Percentiles rank a stretch among this genome's conserved stretches.
These are phyloP conservation scores for Parathielavia appendiculata DNA, from an alignment of 495 filamentous ascomycete species.

Conservation along the genomic window DNA sequence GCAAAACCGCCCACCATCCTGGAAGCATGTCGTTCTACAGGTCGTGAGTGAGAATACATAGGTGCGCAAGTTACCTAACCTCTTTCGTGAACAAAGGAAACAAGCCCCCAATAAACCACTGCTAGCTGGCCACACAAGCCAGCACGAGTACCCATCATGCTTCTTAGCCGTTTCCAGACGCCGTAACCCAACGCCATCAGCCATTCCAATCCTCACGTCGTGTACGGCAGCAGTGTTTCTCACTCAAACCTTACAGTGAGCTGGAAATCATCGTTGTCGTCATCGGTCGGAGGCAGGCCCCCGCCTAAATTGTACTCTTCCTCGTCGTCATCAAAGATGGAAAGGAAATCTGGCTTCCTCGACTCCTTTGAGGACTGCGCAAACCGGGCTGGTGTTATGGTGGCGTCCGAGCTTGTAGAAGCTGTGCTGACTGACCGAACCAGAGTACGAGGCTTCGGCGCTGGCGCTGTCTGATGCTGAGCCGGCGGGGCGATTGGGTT, in stretches of 20 bases:
- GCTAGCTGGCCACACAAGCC: background rate
- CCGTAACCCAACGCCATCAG: background rate
- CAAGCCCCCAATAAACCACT: background rate
- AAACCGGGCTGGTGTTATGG: conserved; percentile 47
- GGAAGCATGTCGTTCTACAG: too few relatives aligned
- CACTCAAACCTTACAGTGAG: conserved; percentile 36
- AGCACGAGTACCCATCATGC: background rate
- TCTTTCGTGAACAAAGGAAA: background rate
- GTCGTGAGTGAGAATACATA: too few relatives aligned
- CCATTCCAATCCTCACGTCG: background rate
- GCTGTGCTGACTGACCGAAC: conserved; percentile 37
- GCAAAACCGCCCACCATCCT: too few relatives aligned
- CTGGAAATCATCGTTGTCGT: conserved; percentile 40
- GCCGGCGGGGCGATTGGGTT: conserved; percentile 2
- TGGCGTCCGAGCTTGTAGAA: conserved; percentile 42
- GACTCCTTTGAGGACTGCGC: conserved; percentile 30
- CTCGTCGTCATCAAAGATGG: conserved; percentile 41
- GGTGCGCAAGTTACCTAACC: background rate
- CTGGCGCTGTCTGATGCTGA: conserved; percentile 10
- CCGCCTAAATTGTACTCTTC: conserved; percentile 30
- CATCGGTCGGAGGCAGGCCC: conserved; percentile 18
- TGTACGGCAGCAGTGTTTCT: background rate
- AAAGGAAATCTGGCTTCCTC: conserved; percentile 39
- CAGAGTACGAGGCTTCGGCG: conserved; percentile 20
- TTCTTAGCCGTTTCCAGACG: background rate